Percentiles rank a stretch among this genome's conserved stretches.
Conservation (phyloP, 2,329 filamentous ascomycete genomes). For the Arachnomyces sp. region DNA sequence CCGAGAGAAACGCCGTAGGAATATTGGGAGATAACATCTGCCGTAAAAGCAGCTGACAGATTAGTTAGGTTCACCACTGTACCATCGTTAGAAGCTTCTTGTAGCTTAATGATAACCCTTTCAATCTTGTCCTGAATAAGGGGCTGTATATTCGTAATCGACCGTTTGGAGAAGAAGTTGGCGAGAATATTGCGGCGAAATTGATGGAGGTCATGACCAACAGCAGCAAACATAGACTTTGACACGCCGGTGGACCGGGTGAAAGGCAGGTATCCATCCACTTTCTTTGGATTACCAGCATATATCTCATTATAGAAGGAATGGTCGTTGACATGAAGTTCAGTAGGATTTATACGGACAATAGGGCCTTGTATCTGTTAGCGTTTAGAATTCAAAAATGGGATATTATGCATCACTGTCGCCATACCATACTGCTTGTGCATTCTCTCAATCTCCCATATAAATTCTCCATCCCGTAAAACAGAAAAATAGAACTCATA, state of each 20-base stretch:
- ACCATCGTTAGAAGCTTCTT: conserved; percentile 14
- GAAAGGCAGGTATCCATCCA: conserved; percentile 1
- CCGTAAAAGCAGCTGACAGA: too few species aligned
- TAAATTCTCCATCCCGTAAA: too few species aligned
- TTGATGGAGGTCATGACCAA: conserved; percentile 20
- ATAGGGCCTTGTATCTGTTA: conserved; percentile 1
- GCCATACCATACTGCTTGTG: conserved; percentile 17
- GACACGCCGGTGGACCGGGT: conserved; percentile 1
- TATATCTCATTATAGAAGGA: conserved; percentile 16
- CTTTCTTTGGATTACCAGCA: conserved; percentile 13
- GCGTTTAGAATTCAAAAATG: neutral
- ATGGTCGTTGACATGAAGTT: conserved; percentile 14
- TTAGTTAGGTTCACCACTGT: too few species aligned
- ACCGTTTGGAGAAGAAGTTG: conserved; percentile 18
- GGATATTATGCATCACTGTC: neutral
- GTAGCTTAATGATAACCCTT: conserved; percentile 13
- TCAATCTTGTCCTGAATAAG: conserved; percentile 1
- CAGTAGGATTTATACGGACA: conserved; percentile 5
- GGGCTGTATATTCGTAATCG: conserved; percentile 5
- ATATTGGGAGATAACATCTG: too few species aligned
- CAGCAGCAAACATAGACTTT: conserved; percentile 9
- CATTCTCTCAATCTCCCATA: too few species aligned
- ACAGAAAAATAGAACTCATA: too few species aligned
- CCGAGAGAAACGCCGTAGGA: conserved; percentile 8
- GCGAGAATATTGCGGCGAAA: conserved; percentile 15